A percentile compares a stretch with the other conserved stretches of the same genome.
Conservation (phyloP, 2,329 filamentous ascomycete genomes). For the Epicoccum nigrum region DNA sequence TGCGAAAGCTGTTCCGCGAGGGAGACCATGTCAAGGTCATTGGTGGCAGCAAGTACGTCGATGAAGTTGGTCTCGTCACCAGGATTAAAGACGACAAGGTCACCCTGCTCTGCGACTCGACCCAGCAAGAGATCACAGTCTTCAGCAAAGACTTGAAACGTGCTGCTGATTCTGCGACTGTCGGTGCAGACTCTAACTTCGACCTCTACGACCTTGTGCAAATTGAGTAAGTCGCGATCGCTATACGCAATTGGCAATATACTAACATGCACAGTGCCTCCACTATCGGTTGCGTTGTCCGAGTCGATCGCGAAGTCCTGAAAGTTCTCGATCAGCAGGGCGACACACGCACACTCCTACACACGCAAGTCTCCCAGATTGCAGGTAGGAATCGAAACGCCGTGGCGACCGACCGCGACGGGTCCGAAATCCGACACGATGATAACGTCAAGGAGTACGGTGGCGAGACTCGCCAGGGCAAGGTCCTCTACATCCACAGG, state of each 20-base stretch:
- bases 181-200: slow-evolving; percentile 84
- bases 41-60: slow-evolving; percentile 89
- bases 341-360: slow-evolving; percentile 79
- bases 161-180: slow-evolving; percentile 87
- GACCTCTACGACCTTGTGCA: slow-evolving; percentile 93
- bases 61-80: slow-evolving; percentile 97
- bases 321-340: slow-evolving; percentile 91
- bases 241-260: not conserved
- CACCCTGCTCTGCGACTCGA: slow-evolving; percentile 90
- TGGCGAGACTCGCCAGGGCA: slow-evolving; percentile 83
- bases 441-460: slow-evolving; percentile 91
- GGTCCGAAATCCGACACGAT: slow-evolving; percentile 88
- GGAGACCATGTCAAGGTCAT: slow-evolving; percentile 99
- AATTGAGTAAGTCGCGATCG: slow-evolving; percentile 68
- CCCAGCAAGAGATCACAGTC: slow-evolving; percentile 90
- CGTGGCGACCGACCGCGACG: slow-evolving; percentile 90
- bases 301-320: slow-evolving; percentile 91
- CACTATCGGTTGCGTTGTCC: slow-evolving; percentile 91
- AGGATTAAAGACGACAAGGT: slow-evolving; percentile 91
- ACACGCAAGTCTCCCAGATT: slow-evolving; percentile 90
- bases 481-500: slow-evolving; percentile 91
- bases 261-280: slow-evolving; percentile 61
- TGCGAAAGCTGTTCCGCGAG: slow-evolving; percentile 89
- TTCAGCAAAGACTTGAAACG: slow-evolving; percentile 97
- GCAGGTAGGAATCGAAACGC: slow-evolving; percentile 81